phyloP scores from a whole-genome alignment of 257 asterid species.

The Petrea volubilis region DNA sequence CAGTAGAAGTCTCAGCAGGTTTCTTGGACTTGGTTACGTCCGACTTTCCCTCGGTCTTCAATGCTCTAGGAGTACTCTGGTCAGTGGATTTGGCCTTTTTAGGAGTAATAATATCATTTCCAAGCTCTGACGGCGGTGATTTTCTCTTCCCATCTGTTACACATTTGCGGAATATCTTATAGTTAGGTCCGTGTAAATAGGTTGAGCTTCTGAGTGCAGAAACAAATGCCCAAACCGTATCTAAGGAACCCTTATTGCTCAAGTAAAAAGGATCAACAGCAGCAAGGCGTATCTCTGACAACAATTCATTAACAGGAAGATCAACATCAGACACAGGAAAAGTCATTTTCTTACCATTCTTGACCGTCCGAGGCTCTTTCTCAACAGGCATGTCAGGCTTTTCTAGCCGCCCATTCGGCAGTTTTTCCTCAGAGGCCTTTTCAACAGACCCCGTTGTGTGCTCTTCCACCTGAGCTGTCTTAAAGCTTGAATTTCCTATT shows the following conservation, averaged over 20 bases:
- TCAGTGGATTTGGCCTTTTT: conserved; percentile 20
- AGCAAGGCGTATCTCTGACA: conserved; percentile 42
- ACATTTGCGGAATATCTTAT: conserved; percentile 24
- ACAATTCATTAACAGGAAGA: conserved; percentile 34
- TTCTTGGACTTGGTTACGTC: conserved; percentile 30
- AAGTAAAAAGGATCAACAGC: conserved; percentile 47
- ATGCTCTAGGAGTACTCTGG: conserved; percentile 7
- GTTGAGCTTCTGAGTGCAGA: conserved; percentile 56
- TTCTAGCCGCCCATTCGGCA: conserved; percentile 9
- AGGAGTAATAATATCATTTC: background rate
- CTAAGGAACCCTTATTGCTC: conserved; percentile 40
- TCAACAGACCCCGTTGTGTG: conserved; percentile 25
- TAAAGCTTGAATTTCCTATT: conserved; percentile 40
- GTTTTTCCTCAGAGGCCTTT: conserved; percentile 8
- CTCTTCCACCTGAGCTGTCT: conserved; percentile 28
- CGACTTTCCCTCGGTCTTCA: conserved; percentile 17
- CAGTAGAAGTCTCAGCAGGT: conserved; percentile 23
- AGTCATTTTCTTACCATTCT: conserved; percentile 25
- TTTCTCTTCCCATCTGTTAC: conserved; percentile 35
- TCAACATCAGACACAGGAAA: conserved; percentile 31
- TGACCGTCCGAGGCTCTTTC: background rate
- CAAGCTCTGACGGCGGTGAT: conserved; percentile 24
- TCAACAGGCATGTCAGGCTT: conserved; percentile 6
- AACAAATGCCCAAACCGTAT: conserved; percentile 40
- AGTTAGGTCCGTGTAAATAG: conserved; percentile 36